Percentiles rank a stretch among this genome's conserved stretches.
These are phyloP conservation scores for Jatropha multifida DNA, from an alignment of 441 rosid species.

Conservation along the genomic window DNA sequence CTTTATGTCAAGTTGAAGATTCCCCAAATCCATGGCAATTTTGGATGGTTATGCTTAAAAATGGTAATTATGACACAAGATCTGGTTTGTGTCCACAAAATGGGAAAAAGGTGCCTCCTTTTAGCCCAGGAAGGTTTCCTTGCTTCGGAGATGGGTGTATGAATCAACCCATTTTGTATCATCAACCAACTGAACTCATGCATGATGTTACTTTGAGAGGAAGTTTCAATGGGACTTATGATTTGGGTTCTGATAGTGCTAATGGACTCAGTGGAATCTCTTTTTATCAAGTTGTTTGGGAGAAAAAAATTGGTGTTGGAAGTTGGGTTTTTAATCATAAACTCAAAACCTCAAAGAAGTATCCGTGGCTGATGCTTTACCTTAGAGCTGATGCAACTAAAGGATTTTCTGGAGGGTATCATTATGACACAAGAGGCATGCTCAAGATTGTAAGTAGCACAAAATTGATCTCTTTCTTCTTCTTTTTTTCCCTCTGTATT, in stretches of 20 bases:
- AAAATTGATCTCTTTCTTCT: neutral
- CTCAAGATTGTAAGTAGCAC: slow-evolving; percentile 50
- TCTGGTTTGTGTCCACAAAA: slow-evolving; percentile 67
- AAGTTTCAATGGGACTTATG: slow-evolving; percentile 76
- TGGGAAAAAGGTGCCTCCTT: slow-evolving; percentile 61
- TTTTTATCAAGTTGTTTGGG: slow-evolving; percentile 67
- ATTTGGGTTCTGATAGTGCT: slow-evolving; percentile 44
- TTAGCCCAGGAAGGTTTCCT: slow-evolving; percentile 59
- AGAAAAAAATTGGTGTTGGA: slow-evolving; percentile 57
- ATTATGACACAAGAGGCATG: slow-evolving; percentile 86
- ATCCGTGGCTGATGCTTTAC: slow-evolving; percentile 93
- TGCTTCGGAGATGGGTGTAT: slow-evolving; percentile 84
- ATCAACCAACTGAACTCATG: slow-evolving; percentile 53
- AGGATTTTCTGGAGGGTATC: slow-evolving; percentile 88
- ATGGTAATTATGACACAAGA: slow-evolving; percentile 64
- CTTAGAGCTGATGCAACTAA: slow-evolving; percentile 73
- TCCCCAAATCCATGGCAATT: slow-evolving; percentile 79
- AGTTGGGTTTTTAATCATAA: slow-evolving; percentile 78
- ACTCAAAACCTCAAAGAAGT: slow-evolving; percentile 73
- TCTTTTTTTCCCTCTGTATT: slow-evolving; percentile 13
- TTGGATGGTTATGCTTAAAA: slow-evolving; percentile 96
- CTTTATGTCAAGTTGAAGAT: slow-evolving; percentile 69
- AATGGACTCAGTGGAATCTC: slow-evolving; percentile 34
- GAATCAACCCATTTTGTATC: slow-evolving; percentile 73
- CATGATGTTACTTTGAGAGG: slow-evolving; percentile 48